Evolutionary conservation across 345 rosid genomes (phyloP).

Genomic region (Sisymbrium altissimum): DNA sequence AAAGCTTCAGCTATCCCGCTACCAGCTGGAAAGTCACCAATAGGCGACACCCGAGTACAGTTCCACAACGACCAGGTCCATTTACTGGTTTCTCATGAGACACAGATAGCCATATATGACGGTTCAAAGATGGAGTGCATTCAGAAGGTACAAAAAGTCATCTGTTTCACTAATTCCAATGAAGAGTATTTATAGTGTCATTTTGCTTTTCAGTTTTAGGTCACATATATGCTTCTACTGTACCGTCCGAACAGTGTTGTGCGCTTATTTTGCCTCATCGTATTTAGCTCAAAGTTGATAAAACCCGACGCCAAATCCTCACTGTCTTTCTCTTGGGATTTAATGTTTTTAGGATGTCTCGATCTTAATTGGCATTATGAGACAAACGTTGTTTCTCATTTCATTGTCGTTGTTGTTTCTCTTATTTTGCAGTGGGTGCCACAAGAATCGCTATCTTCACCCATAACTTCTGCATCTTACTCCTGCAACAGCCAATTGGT

Average conservation of each 20-base stretch:
- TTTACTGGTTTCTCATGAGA: constrained; percentile 66
- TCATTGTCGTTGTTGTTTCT: neutral
- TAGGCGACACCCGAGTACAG: constrained; percentile 65
- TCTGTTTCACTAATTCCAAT: neutral
- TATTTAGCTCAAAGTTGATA: neutral
- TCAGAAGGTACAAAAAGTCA: constrained; percentile 47
- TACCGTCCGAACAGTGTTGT: neutral
- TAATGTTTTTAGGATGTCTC: neutral
- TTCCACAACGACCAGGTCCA: constrained; percentile 67
- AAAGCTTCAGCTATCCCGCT: constrained; percentile 49
- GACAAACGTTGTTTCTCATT: neutral
- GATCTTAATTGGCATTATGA: neutral
- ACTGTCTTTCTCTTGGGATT: no score
- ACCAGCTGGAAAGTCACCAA: constrained; percentile 56
- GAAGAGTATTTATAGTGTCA: neutral
- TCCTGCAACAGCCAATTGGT: constrained; percentile 86
- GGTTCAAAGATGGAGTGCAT: constrained; percentile 63
- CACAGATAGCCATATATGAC: constrained; percentile 70
- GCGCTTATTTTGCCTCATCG: neutral
- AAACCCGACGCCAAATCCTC: neutral
- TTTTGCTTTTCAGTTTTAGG: neutral
- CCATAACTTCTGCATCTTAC: constrained; percentile 69
- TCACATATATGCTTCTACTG: neutral
- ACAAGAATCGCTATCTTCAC: constrained; percentile 66
- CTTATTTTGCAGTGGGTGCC: constrained; percentile 70